Conservation (phyloP, 768 basidiomycete species). For the Phaeotremella skinneri region DNA sequence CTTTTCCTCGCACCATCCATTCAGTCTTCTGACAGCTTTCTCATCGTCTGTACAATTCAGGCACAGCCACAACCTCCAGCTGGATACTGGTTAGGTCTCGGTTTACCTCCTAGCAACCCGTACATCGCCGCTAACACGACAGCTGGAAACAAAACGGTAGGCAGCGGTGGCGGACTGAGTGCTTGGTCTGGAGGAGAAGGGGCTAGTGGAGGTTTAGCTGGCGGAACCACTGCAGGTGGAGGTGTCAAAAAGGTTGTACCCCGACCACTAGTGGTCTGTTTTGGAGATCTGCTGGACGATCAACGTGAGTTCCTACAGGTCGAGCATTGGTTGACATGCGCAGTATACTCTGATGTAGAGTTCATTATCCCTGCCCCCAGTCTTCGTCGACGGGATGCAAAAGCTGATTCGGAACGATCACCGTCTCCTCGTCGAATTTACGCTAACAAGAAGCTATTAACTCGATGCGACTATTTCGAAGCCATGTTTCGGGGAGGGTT, state of each 20-base stretch:
- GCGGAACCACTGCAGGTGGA: slow-evolving; percentile 41
- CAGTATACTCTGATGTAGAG: slow-evolving; percentile 78
- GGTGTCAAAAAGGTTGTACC: slow-evolving; percentile 58
- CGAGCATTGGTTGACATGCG: slow-evolving; percentile 3
- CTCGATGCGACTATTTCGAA: slow-evolving; percentile 73
- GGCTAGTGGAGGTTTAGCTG: slow-evolving; percentile 42
- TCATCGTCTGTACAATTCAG: slow-evolving; percentile 75
- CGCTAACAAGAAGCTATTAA: slow-evolving; percentile 66
- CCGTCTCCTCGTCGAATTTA: slow-evolving; percentile 57
- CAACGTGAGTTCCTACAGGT: slow-evolving; percentile 44
- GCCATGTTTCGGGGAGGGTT: slow-evolving; percentile 55
- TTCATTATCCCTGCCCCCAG: slow-evolving; percentile 65
- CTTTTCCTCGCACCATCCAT: slow-evolving; percentile 56
- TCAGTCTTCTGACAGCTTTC: slow-evolving; percentile 63
- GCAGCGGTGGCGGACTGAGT: slow-evolving; percentile 43
- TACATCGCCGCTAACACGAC: slow-evolving; percentile 52
- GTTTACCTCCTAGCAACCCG: slow-evolving; percentile 53
- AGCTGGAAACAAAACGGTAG: slow-evolving; percentile 12
- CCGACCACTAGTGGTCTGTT: slow-evolving; percentile 63
- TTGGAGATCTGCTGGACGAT: slow-evolving; percentile 75
- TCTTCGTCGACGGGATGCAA: slow-evolving; percentile 50
- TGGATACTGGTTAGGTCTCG: slow-evolving; percentile 46
- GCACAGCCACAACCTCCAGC: slow-evolving; percentile 62
- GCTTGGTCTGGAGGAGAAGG: slow-evolving; percentile 45
- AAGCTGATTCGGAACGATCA: slow-evolving; percentile 1